phyloP scores from a whole-genome alignment of 2,329 filamentous ascomycete species.

The Anisogramma anomala region DNA sequence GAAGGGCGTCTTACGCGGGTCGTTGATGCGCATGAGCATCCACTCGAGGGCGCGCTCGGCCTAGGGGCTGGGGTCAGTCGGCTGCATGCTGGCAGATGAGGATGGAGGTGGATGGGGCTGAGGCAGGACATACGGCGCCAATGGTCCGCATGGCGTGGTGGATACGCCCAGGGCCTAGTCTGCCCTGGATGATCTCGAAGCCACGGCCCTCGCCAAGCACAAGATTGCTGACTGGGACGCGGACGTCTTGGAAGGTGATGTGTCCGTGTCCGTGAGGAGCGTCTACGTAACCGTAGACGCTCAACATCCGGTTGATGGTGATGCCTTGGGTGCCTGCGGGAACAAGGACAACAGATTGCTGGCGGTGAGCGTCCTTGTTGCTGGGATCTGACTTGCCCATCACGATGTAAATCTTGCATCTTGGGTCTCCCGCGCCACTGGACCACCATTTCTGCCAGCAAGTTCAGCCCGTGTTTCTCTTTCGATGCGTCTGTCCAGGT shows the following conservation, averaged over 20 bases:
- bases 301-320: slow-evolving; percentile 87
- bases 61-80: slow-evolving; percentile 23
- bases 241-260: slow-evolving; percentile 78
- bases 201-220: slow-evolving; percentile 87
- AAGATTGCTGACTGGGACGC: slow-evolving; percentile 72
- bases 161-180: slow-evolving; percentile 88
- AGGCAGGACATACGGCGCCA: slow-evolving; percentile 50
- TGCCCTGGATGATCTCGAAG: slow-evolving; percentile 97
- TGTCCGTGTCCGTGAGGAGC: slow-evolving; percentile 97
- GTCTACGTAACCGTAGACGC: slow-evolving; percentile 91
- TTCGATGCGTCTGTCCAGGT: background rate
- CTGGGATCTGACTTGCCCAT: slow-evolving; percentile 83
- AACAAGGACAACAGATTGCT: slow-evolving; percentile 89
- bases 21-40: slow-evolving; percentile 90
- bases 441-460: slow-evolving; percentile 92
- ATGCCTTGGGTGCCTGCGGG: slow-evolving; percentile 71
- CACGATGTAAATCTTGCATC: slow-evolving; percentile 88
- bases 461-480: background rate
- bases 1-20: slow-evolving; percentile 81
- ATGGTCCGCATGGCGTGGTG: slow-evolving; percentile 97
- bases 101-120: too few relatives aligned
- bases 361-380: slow-evolving; percentile 68
- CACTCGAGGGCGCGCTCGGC: slow-evolving; percentile 87
- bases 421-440: slow-evolving; percentile 82
- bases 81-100: too few relatives aligned